Conservation (phyloP, 2,329 filamentous ascomycete genomes). For the Zarea fungicola region DNA sequence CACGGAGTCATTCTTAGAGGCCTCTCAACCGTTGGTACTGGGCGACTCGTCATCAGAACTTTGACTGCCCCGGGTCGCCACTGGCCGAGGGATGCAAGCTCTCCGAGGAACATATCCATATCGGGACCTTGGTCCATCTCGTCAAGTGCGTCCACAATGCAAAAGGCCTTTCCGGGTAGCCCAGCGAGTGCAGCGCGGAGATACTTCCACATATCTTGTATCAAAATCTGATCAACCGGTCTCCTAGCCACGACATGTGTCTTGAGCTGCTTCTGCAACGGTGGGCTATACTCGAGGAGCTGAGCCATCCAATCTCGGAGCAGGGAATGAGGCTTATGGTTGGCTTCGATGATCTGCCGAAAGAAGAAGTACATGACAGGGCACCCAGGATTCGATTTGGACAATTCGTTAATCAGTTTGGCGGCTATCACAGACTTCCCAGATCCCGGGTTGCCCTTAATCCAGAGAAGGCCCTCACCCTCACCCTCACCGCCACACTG, state of each 20-base stretch:
- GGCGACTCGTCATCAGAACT: constrained; percentile 39
- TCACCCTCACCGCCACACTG: not conserved
- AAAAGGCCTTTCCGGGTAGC: constrained; percentile 26
- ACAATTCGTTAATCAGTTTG: constrained; percentile 16
- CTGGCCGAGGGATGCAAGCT: constrained; percentile 27
- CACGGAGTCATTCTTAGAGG: constrained; percentile 22
- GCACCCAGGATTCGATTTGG: not conserved
- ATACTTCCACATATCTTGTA: not conserved
- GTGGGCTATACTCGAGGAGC: constrained; percentile 24
- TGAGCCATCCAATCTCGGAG: constrained; percentile 31
- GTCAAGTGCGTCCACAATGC: constrained; percentile 39
- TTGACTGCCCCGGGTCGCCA: constrained; percentile 30
- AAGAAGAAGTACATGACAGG: constrained; percentile 36
- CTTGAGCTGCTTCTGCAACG: constrained; percentile 27
- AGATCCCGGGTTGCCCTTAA: constrained; percentile 32
- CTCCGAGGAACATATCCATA: constrained; percentile 26
- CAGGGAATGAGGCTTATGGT: constrained; percentile 24
- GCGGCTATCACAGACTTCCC: constrained; percentile 33
- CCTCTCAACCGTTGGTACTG: constrained; percentile 24
- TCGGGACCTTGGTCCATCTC: constrained; percentile 38
- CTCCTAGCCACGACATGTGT: constrained; percentile 19
- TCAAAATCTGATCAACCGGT: not conserved
- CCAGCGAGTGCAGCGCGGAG: constrained; percentile 14
- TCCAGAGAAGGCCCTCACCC: constrained; percentile 22
- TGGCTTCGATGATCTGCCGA: constrained; percentile 32